Evolutionary conservation across 2,329 filamentous ascomycete species (phyloP).

Genomic region (Penicillium sp.): DNA sequence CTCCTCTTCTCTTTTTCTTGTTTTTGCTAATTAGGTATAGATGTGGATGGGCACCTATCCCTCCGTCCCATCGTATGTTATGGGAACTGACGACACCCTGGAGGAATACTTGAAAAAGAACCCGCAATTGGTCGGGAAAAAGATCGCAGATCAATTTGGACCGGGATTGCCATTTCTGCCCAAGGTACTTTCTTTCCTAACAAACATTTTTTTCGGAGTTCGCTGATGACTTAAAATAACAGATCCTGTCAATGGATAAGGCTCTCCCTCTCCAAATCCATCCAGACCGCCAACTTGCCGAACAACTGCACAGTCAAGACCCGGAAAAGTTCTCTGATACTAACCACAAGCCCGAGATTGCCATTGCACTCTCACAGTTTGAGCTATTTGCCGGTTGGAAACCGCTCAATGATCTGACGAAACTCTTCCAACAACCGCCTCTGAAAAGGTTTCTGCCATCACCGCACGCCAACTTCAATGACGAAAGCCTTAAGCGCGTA

Average conservation of each 20-base stretch:
- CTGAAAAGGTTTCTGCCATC: conserved; percentile 53
- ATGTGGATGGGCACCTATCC: conserved; percentile 79
- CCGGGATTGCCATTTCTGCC: conserved; percentile 67
- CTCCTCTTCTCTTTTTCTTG: background rate
- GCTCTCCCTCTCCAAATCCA: conserved; percentile 72
- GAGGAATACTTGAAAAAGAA: conserved; percentile 63
- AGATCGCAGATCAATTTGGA: conserved; percentile 59
- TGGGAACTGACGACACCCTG: conserved; percentile 60
- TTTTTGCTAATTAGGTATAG: conserved; percentile 18
- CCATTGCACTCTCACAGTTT: conserved; percentile 66
- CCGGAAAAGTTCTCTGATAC: conserved; percentile 65
- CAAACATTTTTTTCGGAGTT: background rate
- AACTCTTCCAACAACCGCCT: conserved; percentile 53
- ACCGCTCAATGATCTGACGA: conserved; percentile 56
- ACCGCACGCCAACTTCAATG: conserved; percentile 47
- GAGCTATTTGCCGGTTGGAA: conserved; percentile 76
- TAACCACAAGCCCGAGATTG: conserved; percentile 80
- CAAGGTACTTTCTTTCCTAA: conserved; percentile 49
- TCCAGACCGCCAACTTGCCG: conserved; percentile 64
- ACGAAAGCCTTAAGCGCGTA: conserved; percentile 56
- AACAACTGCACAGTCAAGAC: conserved; percentile 60
- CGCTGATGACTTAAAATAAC: background rate
- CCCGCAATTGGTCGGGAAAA: conserved; percentile 60
- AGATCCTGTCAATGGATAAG: conserved; percentile 70
- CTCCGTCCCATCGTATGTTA: conserved; percentile 61